Evolutionary conservation across 345 rosid genomes (phyloP).

Genomic region (Arabidopsis thaliana): TAIR10.1 NC_003076.8:19806001-19806500

Average conservation of each 20-base stretch:
- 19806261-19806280: background rate
- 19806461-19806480: constrained; percentile 98
- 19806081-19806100: constrained; percentile 89
- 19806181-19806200: constrained; percentile 82
- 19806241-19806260: background rate
- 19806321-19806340: constrained; percentile 12
- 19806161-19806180: constrained; percentile 81
- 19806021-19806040: background rate
- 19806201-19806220: constrained; percentile 83
- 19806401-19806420: constrained; percentile 86
- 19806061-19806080: background rate
- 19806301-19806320: too few relatives aligned
- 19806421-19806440: constrained; percentile 94
- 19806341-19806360: constrained; percentile 73
- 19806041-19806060: background rate
- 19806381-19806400: constrained; percentile 80
- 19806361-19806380: constrained; percentile 92
- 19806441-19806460: constrained; percentile 73
- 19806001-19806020: background rate
- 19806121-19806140: constrained; percentile 93
- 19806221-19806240: constrained; percentile 89
- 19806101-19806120: constrained; percentile 89
- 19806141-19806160: constrained; percentile 94
- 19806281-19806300: background rate
- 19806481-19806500: constrained; percentile 79